Evolutionary conservation across 805 yeast species (phyloP).

Genomic region (Candida ovalis): DNA sequence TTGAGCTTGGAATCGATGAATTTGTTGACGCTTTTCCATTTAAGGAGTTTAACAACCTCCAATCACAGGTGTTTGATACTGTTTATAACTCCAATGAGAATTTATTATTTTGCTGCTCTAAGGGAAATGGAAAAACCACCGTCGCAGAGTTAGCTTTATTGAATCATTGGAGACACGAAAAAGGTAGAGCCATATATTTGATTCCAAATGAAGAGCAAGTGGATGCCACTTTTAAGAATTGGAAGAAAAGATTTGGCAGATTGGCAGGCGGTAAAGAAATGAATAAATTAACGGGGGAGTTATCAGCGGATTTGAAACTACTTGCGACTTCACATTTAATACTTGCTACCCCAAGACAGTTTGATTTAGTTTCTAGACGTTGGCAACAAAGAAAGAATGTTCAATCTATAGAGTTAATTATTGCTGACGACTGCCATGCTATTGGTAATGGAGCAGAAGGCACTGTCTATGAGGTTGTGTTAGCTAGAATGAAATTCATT

Average conservation of each 20-base stretch:
- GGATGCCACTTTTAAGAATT: constrained; percentile 41
- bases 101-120: constrained; percentile 64
- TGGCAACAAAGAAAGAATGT: constrained; percentile 80
- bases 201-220: constrained; percentile 57
- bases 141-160: constrained; percentile 72
- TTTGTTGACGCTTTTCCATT: constrained; percentile 46
- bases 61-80: constrained; percentile 64
- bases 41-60: constrained; percentile 61
- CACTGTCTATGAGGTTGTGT: constrained; percentile 59
- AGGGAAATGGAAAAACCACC: constrained; percentile 72
- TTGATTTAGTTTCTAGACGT: constrained; percentile 67
- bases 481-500: constrained; percentile 71
- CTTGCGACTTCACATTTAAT: constrained; percentile 62
- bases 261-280: constrained; percentile 58
- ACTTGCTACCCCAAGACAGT: constrained; percentile 75
- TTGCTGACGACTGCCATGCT: constrained; percentile 71
- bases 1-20: constrained; percentile 46
- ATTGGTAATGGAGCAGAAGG: constrained; percentile 60
- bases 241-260: constrained; percentile 48
- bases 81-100: constrained; percentile 52
- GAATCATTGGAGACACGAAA: constrained; percentile 65
- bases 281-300: constrained; percentile 55
- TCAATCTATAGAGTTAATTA: constrained; percentile 60
- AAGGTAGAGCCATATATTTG: constrained; percentile 72
- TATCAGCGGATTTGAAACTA: constrained; percentile 48